Percentiles rank a stretch among this genome's conserved stretches.
Evolutionary conservation across 495 filamentous ascomycete species (phyloP).

Genomic region (Astrocystis sublimbata): DNA sequence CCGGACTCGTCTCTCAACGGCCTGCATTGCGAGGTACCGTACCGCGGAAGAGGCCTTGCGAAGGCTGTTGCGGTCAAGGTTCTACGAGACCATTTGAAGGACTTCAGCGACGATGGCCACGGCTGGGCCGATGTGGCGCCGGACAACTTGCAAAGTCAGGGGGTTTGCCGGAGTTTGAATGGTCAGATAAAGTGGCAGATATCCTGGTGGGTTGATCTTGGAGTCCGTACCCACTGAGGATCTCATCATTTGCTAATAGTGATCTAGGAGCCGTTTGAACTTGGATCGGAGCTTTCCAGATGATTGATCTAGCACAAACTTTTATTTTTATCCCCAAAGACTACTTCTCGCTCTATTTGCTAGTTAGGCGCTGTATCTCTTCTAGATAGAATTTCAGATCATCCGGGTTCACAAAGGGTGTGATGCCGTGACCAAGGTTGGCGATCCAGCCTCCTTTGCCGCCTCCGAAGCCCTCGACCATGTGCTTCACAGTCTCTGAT

Average conservation of each 20-base stretch:
- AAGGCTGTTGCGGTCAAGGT: conserved; percentile 45
- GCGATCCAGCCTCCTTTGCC: conserved; percentile 68
- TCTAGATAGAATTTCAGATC: conserved; percentile 90
- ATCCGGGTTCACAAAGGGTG: conserved; percentile 89
- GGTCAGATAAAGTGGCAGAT: conserved; percentile 38
- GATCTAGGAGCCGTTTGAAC: conserved; percentile 28
- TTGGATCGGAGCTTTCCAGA: conserved; percentile 28
- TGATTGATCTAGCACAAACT: conserved; percentile 7
- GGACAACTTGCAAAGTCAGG: conserved; percentile 42
- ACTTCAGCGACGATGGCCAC: conserved; percentile 41
- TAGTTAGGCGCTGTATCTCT: conserved; percentile 76
- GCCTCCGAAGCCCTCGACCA: conserved; percentile 79
- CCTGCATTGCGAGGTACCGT: conserved; percentile 38
- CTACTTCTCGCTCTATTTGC: conserved; percentile 26
- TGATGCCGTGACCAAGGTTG: conserved; percentile 92
- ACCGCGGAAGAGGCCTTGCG: conserved; percentile 45
- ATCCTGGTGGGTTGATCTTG: conserved; percentile 44
- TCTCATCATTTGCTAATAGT: conserved; percentile 6
- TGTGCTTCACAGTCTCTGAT: conserved; percentile 72
- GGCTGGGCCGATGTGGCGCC: conserved; percentile 46
- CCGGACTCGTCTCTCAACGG: conserved; percentile 31
- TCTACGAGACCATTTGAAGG: conserved; percentile 38
- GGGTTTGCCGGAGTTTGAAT: conserved; percentile 45
- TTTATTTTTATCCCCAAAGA: neutral
- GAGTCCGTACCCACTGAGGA: neutral